Base-by-base conservation (phyloP, 1,139 yeast species). In the Candida dubliniensis region DNA sequence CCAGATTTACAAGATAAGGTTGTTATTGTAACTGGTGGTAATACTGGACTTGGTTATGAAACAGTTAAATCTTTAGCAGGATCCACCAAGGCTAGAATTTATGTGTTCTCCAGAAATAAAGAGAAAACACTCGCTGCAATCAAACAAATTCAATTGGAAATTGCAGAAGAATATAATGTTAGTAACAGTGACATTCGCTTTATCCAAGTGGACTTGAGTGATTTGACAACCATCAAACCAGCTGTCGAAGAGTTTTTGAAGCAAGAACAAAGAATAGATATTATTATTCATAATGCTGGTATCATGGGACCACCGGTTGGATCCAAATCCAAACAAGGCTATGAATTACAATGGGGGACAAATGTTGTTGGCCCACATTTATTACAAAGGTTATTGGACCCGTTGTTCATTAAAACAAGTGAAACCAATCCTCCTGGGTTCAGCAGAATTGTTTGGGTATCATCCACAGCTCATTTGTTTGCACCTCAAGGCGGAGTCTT, bases 311-410 rank as follows among this genome's bases (percentile, higher is more conserved):
- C 77, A 1, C 67, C 69, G 9, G 54, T 55, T n/a, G 66, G 66
- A 10, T 51, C 67, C 1, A 47, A 40, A 24, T 43, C 54, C 2
- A 37, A 23, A 6, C 55, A 52, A 34, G 52, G 51, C 1, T 47
- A 40, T 34, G 53, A 50, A 35, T 42, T 50, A 23, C 52, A 48
- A 41, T 42, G 76, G 43, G 82, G 80, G 9, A 67, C 75, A 15
- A 79, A 80, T 52, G 75, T 61, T 5, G 50, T 79, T 40, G 83
- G 77, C 2, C 79, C 76, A 14, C 78, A 73, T 45, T 57, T 78
- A 38, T 57, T 80, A 15, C 76, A 77, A 48, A 64, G 67, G 45
- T 61, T 68, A 31, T 57, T 80, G 31, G 75, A 74, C 42, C 77
- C 77, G 8, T 44, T 69, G 6, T 55, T 80, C 32, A 53, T 69